Evolutionary conservation across 148 eudicot genomes (phyloP), one percentile per base, ranked within the genome.

Genomic region (Vaccinium corymbosum): DNA sequence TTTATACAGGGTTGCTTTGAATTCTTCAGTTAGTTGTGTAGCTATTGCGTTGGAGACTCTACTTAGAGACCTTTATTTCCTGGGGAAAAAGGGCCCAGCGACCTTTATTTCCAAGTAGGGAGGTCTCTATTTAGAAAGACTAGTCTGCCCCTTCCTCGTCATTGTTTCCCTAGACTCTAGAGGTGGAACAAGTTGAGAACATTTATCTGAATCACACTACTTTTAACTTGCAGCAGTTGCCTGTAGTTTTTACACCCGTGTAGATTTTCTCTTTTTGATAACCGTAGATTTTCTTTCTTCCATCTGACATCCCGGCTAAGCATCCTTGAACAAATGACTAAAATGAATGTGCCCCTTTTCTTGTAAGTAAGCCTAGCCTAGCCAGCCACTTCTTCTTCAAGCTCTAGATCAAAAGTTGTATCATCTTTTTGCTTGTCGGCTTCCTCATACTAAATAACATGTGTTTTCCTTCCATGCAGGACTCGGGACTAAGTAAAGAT

Each of bases 381-480:
- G 38, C 38, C 38, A 35, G 38, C 38, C 38, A 35, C 38, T 2
- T 2, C 38, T 35, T 35, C 38, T 35, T 35, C 38, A 35, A 35
- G 38, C 38, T 35, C 6, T 68, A 25, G 38, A 5, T 25, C 77
- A 25, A 25, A 32, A 32, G 52, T 70, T 19, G 10, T 42, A 19
- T 81, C 29, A 35, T 22, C 32, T 80, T 56, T 62, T 57, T 72
- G n/a, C 29, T 35, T 59, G 50, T 9, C 6, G 25, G 66, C 77
- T 59, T 48, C 79, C 16, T 62, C 32, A 4, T 32, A 27, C 38
- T 59, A 29, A 35, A 49, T 76, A 49, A 74, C 72, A 7, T 50
- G 55, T 82, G 46, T 16, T 38, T 35, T 79, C 51, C 78, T 22
- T 70, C 12, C 70, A 11, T 84, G 84, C 90, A 86, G 90, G 73